phyloP scores from a whole-genome alignment of 805 yeast genomes.

The Yamadazyma nakazawae region DNA sequence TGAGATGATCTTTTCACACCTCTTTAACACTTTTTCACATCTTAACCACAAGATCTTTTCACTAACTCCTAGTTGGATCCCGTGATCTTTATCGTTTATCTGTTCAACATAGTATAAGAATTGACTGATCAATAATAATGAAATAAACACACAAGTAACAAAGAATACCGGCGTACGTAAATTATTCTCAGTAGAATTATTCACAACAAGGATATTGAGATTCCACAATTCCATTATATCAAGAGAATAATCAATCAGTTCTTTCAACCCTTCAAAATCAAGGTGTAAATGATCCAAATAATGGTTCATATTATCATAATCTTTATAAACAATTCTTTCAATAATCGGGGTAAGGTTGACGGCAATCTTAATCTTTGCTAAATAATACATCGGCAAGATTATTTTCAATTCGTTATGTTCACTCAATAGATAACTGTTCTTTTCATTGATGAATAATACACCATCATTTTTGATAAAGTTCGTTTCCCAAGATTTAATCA shows the following conservation, averaged over 20 bases:
- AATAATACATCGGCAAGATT: conserved; percentile 61
- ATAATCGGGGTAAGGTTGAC: conserved; percentile 60
- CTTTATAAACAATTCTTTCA: conserved; percentile 57
- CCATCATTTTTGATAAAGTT: conserved; percentile 64
- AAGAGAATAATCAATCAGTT: conserved; percentile 55
- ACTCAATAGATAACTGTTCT: conserved; percentile 46
- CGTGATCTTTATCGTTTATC: conserved; percentile 12
- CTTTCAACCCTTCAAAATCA: conserved; percentile 64
- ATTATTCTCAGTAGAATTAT: conserved; percentile 64
- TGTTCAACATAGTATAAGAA: conserved; percentile 55
- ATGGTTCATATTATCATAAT: conserved; percentile 65
- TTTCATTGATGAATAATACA: conserved; percentile 49
- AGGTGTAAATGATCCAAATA: conserved; percentile 44
- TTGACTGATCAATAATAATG: conserved; percentile 61
- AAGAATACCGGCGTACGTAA: conserved; percentile 75
- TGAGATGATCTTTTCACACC: conserved; percentile 56
- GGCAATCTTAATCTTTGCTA: conserved; percentile 66
- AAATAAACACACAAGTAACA: conserved; percentile 64
- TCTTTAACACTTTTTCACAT: conserved; percentile 56
- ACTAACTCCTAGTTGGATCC: conserved; percentile 24
- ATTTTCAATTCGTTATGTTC: conserved; percentile 57
- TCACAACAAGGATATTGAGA: conserved; percentile 61
- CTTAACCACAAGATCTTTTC: conserved; percentile 63
- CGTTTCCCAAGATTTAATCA: conserved; percentile 67
- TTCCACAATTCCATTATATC: conserved; percentile 69